Evolutionary conservation across 1,284 basidiomycete genomes (phyloP).

Genomic region (Dichomitus squalens): DNA sequence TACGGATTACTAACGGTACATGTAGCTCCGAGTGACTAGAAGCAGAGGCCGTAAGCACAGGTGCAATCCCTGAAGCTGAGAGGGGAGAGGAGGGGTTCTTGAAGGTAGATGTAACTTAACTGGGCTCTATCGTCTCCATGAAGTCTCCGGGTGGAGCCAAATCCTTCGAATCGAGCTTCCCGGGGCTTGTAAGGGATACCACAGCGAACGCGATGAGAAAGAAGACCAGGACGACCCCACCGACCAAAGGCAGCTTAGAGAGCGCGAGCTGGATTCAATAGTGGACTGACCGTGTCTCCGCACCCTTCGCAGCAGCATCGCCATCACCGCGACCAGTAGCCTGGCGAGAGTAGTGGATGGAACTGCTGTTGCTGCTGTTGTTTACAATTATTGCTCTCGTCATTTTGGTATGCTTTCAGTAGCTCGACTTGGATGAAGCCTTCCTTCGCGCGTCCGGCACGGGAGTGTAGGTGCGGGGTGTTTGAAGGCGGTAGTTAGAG

Average conservation of each 20-base stretch:
- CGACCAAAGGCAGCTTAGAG: constrained; percentile 37
- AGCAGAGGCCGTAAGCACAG: neutral
- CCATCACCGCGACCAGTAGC: constrained; percentile 47
- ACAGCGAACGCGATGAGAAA: constrained; percentile 53
- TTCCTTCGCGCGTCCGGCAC: constrained; percentile 59
- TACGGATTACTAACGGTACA: constrained; percentile 49
- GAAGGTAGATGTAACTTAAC: neutral
- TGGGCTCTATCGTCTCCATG: constrained; percentile 12
- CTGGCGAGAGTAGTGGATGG: constrained; percentile 48
- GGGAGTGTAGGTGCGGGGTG: constrained; percentile 68
- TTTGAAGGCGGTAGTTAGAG: constrained; percentile 46
- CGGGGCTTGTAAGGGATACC: constrained; percentile 53
- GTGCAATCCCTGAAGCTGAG: neutral
- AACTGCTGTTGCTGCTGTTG: constrained; percentile 44
- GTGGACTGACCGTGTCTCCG: neutral
- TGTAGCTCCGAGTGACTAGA: neutral
- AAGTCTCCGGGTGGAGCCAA: constrained; percentile 31
- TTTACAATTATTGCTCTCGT: constrained; percentile 41
- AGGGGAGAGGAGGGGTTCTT: neutral
- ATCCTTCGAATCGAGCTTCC: constrained; percentile 47
- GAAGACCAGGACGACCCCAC: constrained; percentile 49
- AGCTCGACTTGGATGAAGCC: constrained; percentile 51
- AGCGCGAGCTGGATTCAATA: constrained; percentile 8
- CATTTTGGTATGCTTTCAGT: constrained; percentile 42
- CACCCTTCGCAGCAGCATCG: constrained; percentile 15